phyloP scores from a whole-genome alignment of 148 eudicot genomes.

The Heliosperma pusillum region DNA sequence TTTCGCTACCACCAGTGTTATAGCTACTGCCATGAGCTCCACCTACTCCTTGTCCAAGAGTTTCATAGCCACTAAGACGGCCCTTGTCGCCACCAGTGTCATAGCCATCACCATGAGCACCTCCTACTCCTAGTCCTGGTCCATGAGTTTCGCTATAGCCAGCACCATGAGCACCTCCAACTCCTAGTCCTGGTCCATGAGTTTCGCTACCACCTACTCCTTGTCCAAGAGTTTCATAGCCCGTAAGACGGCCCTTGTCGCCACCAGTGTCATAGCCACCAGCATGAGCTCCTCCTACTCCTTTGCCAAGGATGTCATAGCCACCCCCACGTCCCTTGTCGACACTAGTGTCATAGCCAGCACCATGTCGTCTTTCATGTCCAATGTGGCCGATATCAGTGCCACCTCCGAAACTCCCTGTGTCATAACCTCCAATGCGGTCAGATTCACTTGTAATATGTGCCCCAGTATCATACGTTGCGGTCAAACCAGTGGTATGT shows the following conservation, averaged over 20 bases:
- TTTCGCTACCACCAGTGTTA: conserved; percentile 13
- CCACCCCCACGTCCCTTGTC: neutral
- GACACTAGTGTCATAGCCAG: neutral
- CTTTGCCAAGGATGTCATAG: too few species aligned
- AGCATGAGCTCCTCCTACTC: neutral
- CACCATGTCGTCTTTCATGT: neutral
- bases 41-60: neutral
- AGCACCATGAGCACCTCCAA: neutral
- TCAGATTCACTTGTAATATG: neutral
- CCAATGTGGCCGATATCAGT: neutral
- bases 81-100: conserved; percentile 5
- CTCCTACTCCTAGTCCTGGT: neutral
- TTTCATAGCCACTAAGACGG: too few species aligned
- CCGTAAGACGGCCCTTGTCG: neutral
- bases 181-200: neutral
- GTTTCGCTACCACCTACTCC: neutral
- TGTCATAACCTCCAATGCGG: conserved; percentile 15
- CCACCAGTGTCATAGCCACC: conserved; percentile 6
- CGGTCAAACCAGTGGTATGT: conserved; percentile 4
- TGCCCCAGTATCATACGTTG: neutral
- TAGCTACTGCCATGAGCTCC: conserved; percentile 7
- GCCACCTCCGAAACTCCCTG: neutral
- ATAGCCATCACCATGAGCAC: neutral
- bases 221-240: neutral
- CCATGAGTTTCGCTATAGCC: too few species aligned